Evolutionary conservation across 441 rosid genomes (phyloP), one percentile per base, ranked within the genome.

Genomic region (Jatropha podagrica): DNA sequence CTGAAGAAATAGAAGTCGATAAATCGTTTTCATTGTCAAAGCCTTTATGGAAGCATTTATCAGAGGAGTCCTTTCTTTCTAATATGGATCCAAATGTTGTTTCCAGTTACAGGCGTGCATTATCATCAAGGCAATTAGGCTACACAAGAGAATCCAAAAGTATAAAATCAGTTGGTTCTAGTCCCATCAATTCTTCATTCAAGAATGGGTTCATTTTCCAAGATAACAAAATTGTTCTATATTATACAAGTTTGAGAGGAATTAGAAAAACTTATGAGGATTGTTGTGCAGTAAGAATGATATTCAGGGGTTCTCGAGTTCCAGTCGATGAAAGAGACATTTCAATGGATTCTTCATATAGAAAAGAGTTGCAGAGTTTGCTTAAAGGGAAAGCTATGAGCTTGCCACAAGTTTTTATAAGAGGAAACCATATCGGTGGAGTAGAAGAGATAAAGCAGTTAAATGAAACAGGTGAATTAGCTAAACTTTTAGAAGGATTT

Each of bases 1-100:
- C 61, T 46, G 83, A 76, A 66, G 78, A 80, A 38, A 74, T 48
- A 37, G 46, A 42, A 23, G 70, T 66, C 2, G 83, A 78, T 48
- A 84, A 79, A 70, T 76, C 87, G 56, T 73, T 85, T 18, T 81
- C 92, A 27, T 42, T 75, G 54, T 85, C 86, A 38, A 94, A 90
- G 71, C 97, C 98, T 55, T 72, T 95, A 72, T 91, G 98, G 96
- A 88, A 91, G 81, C 96, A 89, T 78, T 85, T 92, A 52, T 95
- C 97, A n/a, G 96, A 95, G 82, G 98, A 95, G 77, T 90, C 93
- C 5, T 78, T 95, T 69, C 74, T 92, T 1, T 89, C 97, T 3
- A 69, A 76, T 18, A 83, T 95, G 88, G 98, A 93, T 78, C 93
- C 96, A 0, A 81, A 75, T 76, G 95, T 90, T 74, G 95, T 84